Conservation (phyloP, 768 basidiomycete species). For the Psilocybe tampanensis region DNA sequence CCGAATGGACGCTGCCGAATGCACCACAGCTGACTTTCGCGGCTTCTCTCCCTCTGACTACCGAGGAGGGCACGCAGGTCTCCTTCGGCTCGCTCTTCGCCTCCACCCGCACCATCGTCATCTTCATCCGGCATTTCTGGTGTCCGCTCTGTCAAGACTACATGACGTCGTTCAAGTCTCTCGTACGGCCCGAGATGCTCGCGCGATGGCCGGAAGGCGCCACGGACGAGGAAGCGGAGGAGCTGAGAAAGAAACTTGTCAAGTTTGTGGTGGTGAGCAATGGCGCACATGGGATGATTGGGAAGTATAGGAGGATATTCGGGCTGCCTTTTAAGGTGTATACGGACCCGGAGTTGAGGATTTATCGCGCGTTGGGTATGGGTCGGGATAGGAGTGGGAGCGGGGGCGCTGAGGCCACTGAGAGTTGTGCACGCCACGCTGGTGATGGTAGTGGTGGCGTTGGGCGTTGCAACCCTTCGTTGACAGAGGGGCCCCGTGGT, state of each 20-base stretch:
- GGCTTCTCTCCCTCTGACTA: slow-evolving; percentile 62
- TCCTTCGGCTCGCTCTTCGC: slow-evolving; percentile 71
- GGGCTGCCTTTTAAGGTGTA: slow-evolving; percentile 73
- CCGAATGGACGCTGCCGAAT: slow-evolving; percentile 54
- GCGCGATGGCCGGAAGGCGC: slow-evolving; percentile 16
- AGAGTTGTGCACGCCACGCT: no score
- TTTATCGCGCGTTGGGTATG: slow-evolving; percentile 83
- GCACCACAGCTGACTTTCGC: slow-evolving; percentile 60
- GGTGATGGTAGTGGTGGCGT: no score
- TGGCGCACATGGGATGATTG: slow-evolving; percentile 76
- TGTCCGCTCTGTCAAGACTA: slow-evolving; percentile 90
- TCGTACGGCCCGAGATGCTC: slow-evolving; percentile 46
- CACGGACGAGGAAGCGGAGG: slow-evolving; percentile 13
- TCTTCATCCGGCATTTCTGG: slow-evolving; percentile 92
- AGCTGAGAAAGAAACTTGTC: slow-evolving; percentile 36
- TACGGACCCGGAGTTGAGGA: slow-evolving; percentile 69
- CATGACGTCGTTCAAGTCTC: slow-evolving; percentile 62
- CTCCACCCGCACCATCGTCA: slow-evolving; percentile 58
- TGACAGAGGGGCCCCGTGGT: not conserved
- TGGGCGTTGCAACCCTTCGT: not conserved
- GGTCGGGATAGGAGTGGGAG: slow-evolving; percentile 24
- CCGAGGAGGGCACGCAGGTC: slow-evolving; percentile 65
- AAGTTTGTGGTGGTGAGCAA: slow-evolving; percentile 78
- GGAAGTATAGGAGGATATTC: slow-evolving; percentile 79
- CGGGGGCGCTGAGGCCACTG: no score